Base-by-base conservation (phyloP, 2,329 filamentous ascomycete genomes). In the Rachicladosporium sp. region DNA sequence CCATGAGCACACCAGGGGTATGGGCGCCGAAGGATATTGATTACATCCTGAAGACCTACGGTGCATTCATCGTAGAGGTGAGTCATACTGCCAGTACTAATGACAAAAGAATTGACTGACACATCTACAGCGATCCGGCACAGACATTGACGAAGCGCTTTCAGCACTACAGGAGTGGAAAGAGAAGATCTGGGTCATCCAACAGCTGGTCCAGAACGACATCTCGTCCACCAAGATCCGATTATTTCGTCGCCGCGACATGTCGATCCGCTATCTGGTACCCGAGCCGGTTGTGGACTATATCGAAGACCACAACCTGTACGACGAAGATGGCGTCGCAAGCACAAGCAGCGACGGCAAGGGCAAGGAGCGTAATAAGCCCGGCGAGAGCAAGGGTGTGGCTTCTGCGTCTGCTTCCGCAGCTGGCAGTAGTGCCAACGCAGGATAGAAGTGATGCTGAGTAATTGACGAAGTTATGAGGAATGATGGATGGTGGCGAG, bases 11-110 rank as follows among this genome's bases (percentile, higher is more conserved):
- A 10, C 67, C 67, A 2, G 65, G 60, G 13, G 76, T 95, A 1
- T 96, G 89, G 89, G 82, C 80, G 37, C 71, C 78, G 35, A 74
- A 80, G 46, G 89, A 95, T 71, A 67, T 95, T 40, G 81, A 91
- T 51, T 83, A 93, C 51, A 95, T 95, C 43, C 68, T 95, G 12
- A 78, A 83, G 35, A 74, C 80, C 56, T 94, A 82, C 55, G 85
- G 85, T 33, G 78, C 81, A 8, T 88, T 93, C 58, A 85, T 93
- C 43, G 74, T 93, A 15, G 59, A 61, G 54, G 58, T 60, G 43
- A 43, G 54, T 42, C n/a, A 2, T 10, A 7, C 11, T 29, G 13
- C n/a, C 4, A 31, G 6, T 37, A n/a, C 23, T 27, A 27, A 19
- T 15, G 13, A 12, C 6, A 33, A 13, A 6, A 13, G 3, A 9